Evolutionary conservation across 768 basidiomycete genomes (phyloP).

Genomic region (Plicaturopsis crispa): DNA sequence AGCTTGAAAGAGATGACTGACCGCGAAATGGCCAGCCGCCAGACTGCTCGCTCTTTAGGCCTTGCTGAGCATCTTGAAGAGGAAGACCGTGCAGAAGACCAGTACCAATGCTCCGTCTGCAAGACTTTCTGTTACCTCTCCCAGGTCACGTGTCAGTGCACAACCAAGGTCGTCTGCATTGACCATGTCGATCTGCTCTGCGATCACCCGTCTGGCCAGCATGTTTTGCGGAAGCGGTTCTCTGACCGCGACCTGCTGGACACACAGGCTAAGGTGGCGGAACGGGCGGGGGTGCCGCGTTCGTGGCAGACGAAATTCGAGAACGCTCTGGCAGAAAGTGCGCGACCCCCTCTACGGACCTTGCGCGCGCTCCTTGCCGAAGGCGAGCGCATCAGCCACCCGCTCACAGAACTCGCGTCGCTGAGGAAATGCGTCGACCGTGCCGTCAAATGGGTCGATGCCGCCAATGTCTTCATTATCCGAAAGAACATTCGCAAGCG

Average conservation of each 20-base stretch:
- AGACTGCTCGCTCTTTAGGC: slow-evolving; percentile 48
- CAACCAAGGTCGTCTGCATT: slow-evolving; percentile 72
- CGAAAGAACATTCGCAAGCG: slow-evolving; percentile 78
- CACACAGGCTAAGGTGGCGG: slow-evolving; percentile 54
- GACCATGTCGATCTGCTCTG: slow-evolving; percentile 81
- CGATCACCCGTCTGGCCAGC: slow-evolving; percentile 46
- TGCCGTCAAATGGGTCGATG: slow-evolving; percentile 86
- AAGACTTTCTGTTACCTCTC: slow-evolving; percentile 94
- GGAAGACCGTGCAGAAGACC: slow-evolving; percentile 83
- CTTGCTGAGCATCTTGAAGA: slow-evolving; percentile 66
- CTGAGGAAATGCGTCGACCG: slow-evolving; percentile 74
- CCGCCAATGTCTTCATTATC: slow-evolving; percentile 68
- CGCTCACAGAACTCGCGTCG: slow-evolving; percentile 60
- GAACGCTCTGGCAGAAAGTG: slow-evolving; percentile 58
- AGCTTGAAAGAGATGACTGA: slow-evolving; percentile 85
- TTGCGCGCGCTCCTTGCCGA: slow-evolving; percentile 81
- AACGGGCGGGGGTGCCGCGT: slow-evolving; percentile 66
- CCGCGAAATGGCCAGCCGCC: slow-evolving; percentile 68
- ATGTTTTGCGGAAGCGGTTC: slow-evolving; percentile 71
- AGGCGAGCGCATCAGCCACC: slow-evolving; percentile 78
- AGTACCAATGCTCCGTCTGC: slow-evolving; percentile 92
- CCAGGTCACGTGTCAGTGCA: slow-evolving; percentile 80
- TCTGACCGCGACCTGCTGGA: slow-evolving; percentile 72
- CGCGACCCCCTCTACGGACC: slow-evolving; percentile 66
- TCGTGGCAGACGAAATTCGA: slow-evolving; percentile 70